phyloP scores from a whole-genome alignment of 129 eudicot species.

The Ambrosia trifida region DNA sequence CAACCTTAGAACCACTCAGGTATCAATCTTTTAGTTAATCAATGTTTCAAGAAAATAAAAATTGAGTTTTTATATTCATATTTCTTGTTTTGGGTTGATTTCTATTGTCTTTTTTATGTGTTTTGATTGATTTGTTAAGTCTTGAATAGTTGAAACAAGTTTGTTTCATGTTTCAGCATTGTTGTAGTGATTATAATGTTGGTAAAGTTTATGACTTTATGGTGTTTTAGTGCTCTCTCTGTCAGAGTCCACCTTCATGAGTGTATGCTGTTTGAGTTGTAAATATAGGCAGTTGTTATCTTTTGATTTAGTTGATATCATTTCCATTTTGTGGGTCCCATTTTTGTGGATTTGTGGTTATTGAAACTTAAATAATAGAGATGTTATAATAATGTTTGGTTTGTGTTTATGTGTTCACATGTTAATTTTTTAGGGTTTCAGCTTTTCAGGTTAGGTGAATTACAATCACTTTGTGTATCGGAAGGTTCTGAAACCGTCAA shows the following conservation, averaged over 20 bases:
- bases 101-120: not conserved
- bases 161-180: no score
- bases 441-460: constrained; percentile 69
- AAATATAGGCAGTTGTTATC: constrained; percentile 4
- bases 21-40: not conserved
- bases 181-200: not conserved
- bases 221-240: constrained; percentile 4
- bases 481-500: constrained; percentile 55
- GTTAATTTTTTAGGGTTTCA: constrained; percentile 31
- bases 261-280: constrained; percentile 20
- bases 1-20: constrained; percentile 55
- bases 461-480: constrained; percentile 57
- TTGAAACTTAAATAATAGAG: not conserved
- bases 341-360: not conserved
- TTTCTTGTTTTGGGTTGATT: constrained; percentile 4
- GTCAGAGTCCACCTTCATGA: constrained; percentile 27
- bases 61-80: not conserved
- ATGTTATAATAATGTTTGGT: not conserved
- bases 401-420: constrained; percentile 4
- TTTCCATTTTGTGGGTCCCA: constrained; percentile 26
- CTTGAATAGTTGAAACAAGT: constrained; percentile 4
- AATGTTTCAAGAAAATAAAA: not conserved
- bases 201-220: constrained; percentile 9
- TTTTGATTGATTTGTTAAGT: constrained; percentile 15
- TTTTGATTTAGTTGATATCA: constrained; percentile 3